Percentiles rank a stretch among this genome's conserved stretches.
Conservation (phyloP, 2,329 filamentous ascomycete species). For the Arthrocladium fulminans region DNA sequence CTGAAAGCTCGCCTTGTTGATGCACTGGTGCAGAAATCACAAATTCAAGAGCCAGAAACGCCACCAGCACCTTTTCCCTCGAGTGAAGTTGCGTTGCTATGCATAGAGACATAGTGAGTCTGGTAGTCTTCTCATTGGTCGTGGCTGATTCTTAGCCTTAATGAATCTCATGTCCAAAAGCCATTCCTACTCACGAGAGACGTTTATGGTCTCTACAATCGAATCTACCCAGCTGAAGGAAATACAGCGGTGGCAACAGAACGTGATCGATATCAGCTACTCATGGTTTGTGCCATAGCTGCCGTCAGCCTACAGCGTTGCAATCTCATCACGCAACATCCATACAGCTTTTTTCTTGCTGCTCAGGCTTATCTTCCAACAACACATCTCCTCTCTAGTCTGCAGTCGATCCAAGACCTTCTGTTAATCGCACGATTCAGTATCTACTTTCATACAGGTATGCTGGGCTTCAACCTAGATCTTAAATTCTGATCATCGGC, state of each 20-base stretch:
- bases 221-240: constrained; percentile 17
- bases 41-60: too few species aligned
- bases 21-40: too few species aligned
- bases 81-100: too few species aligned
- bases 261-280: constrained; percentile 30
- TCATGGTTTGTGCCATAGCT: constrained; percentile 33
- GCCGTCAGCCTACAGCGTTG: constrained; percentile 29
- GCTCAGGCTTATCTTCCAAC: constrained; percentile 28
- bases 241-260: constrained; percentile 2
- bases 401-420: constrained; percentile 34
- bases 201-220: constrained; percentile 20
- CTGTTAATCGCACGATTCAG: constrained; percentile 35
- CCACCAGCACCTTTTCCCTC: too few species aligned
- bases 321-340: constrained; percentile 28
- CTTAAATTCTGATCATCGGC: not conserved
- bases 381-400: constrained; percentile 26
- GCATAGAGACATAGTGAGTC: too few species aligned
- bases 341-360: constrained; percentile 34
- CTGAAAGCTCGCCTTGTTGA: too few species aligned
- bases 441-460: constrained; percentile 36
- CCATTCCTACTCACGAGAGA: constrained; percentile 20
- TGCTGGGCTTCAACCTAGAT: not conserved
- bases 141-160: too few species aligned
- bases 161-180: too few species aligned
- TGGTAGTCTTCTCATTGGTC: too few species aligned